phyloP scores from a whole-genome alignment of 176 grass and related monocot genomes.

The Tuctoria greenei region DNA sequence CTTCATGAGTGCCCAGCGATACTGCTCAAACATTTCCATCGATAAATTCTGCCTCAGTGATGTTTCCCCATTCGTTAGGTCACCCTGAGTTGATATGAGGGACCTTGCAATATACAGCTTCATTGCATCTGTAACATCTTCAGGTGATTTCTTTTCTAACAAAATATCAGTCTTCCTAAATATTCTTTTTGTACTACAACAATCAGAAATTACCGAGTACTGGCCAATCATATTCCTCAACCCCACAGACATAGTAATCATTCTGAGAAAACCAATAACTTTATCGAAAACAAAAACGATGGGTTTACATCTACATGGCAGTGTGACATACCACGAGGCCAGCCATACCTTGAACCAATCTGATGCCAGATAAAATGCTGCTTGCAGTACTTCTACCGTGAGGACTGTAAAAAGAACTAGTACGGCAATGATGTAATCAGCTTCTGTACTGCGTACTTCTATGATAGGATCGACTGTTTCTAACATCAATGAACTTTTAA shows the following conservation, averaged over 20 bases:
- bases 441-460: background rate
- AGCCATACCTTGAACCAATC: background rate
- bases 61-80: background rate
- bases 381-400: conserved; percentile 8
- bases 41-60: too few species aligned
- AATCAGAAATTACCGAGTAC: background rate
- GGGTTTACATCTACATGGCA: too few species aligned
- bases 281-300: background rate
- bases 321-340: background rate
- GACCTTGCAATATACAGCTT: background rate
- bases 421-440: background rate
- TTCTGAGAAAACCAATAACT: background rate
- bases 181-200: background rate
- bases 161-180: background rate
- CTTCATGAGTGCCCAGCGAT: too few species aligned
- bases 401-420: background rate
- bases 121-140: background rate
- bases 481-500: background rate
- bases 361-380: too few species aligned
- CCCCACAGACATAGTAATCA: too few species aligned
- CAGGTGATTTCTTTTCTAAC: background rate
- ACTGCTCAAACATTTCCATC: too few species aligned
- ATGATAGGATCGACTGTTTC: background rate
- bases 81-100: background rate
- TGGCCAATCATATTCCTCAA: background rate